phyloP scores from a whole-genome alignment of 2,329 filamentous ascomycete species.

The Periconia sp. region DNA sequence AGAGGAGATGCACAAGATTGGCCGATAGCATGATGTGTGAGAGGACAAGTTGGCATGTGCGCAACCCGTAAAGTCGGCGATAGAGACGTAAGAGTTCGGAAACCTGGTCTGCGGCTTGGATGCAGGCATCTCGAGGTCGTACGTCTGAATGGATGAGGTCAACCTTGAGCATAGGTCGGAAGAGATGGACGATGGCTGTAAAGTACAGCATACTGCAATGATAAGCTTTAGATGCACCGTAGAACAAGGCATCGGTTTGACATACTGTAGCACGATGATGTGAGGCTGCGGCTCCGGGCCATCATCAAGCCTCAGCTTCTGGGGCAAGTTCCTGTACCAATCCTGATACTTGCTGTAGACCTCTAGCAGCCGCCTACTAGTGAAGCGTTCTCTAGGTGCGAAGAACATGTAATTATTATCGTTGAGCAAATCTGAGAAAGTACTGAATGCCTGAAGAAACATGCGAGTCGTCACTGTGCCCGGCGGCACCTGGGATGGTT shows the following conservation, averaged over 20 bases:
- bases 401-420: constrained; percentile 75
- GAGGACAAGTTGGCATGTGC: constrained; percentile 47
- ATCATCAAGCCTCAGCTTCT: constrained; percentile 61
- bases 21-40: constrained; percentile 51
- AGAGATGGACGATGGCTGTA: constrained; percentile 73
- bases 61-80: constrained; percentile 51
- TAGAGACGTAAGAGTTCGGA: constrained; percentile 51
- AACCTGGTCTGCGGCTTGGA: constrained; percentile 54
- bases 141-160: constrained; percentile 63
- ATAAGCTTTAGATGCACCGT: neutral
- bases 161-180: constrained; percentile 74
- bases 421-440: constrained; percentile 76
- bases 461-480: constrained; percentile 34
- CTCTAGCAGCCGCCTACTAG: constrained; percentile 66
- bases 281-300: constrained; percentile 69
- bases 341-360: constrained; percentile 72
- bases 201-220: constrained; percentile 67
- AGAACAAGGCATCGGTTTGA: too few relatives aligned
- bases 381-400: constrained; percentile 70
- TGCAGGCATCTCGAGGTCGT: constrained; percentile 69
- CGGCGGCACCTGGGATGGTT: constrained; percentile 12
- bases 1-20: constrained; percentile 53
- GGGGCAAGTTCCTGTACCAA: constrained; percentile 74
- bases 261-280: constrained; percentile 76
- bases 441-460: constrained; percentile 64